phyloP scores from a whole-genome alignment of 1,284 basidiomycete genomes.

The Ustilago crameri region DNA sequence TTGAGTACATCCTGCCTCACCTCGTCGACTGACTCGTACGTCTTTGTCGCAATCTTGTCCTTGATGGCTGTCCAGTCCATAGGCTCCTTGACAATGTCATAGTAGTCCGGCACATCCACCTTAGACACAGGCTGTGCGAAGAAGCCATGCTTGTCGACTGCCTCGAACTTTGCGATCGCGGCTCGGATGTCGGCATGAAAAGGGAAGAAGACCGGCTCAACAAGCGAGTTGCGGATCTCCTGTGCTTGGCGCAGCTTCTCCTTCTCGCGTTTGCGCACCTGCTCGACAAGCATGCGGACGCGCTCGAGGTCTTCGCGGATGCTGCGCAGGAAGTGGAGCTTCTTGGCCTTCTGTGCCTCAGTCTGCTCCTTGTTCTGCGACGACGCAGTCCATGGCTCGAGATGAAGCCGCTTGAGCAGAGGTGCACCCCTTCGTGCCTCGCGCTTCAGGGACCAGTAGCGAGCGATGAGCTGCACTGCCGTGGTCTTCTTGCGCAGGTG shows the following conservation, averaged over 20 bases:
- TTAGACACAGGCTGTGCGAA: constrained; percentile 71
- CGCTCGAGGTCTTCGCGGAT: constrained; percentile 82
- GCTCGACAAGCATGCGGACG: constrained; percentile 78
- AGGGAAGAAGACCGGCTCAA: constrained; percentile 54
- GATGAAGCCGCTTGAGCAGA: constrained; percentile 88
- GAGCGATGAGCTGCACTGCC: constrained; percentile 82
- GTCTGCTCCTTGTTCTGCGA: constrained; percentile 75
- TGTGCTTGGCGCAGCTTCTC: constrained; percentile 82
- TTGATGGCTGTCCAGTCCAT: constrained; percentile 87
- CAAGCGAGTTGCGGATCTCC: constrained; percentile 78
- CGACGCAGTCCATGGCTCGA: constrained; percentile 95
- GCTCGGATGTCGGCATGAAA: constrained; percentile 35
- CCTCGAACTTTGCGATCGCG: constrained; percentile 26
- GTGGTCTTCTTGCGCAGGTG: constrained; percentile 80
- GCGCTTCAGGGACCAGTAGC: constrained; percentile 96
- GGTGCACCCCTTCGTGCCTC: constrained; percentile 93
- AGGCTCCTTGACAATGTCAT: constrained; percentile 83
- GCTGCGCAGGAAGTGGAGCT: constrained; percentile 75
- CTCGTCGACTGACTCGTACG: constrained; percentile 79
- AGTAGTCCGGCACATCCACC: constrained; percentile 88
- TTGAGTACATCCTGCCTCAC: constrained; percentile 87
- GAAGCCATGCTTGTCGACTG: constrained; percentile 52
- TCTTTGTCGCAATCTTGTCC: constrained; percentile 74
- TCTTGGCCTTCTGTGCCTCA: constrained; percentile 76
- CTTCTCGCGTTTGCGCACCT: constrained; percentile 83